phyloP scores from a whole-genome alignment of 163 green algal species.

The Scenedesmus sp. region DNA sequence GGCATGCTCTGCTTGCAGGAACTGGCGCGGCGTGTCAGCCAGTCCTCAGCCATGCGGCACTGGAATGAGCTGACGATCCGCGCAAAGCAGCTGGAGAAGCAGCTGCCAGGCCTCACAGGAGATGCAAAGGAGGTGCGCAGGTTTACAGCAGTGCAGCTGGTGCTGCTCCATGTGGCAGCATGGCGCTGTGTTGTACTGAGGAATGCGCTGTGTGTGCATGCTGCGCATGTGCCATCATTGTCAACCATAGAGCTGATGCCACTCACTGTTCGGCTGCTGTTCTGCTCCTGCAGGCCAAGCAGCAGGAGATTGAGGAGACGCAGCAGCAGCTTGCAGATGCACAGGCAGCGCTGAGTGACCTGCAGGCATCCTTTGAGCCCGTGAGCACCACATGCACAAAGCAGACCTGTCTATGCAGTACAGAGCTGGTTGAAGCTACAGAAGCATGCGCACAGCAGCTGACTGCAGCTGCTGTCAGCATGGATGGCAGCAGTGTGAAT shows the following conservation, averaged over 20 bases:
- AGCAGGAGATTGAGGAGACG: conserved; percentile 52
- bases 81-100: conserved; percentile 52
- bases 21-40: conserved; percentile 30
- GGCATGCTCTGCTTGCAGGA: conserved; percentile 18
- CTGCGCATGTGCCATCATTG: neutral
- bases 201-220: neutral
- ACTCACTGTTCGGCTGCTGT: neutral
- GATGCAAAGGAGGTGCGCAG: conserved; percentile 43
- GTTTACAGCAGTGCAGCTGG: neutral
- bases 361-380: conserved; percentile 65
- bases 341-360: conserved; percentile 57
- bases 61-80: conserved; percentile 58
- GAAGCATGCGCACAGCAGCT: neutral
- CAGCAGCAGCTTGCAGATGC: conserved; percentile 57
- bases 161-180: neutral
- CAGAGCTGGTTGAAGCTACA: neutral
- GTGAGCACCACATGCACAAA: conserved; percentile 38
- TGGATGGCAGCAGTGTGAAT: neutral
- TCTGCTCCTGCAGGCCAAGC: conserved; percentile 47
- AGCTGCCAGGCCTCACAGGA: conserved; percentile 50
- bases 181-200: neutral
- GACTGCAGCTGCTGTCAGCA: neutral
- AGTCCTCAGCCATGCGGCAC: conserved; percentile 47
- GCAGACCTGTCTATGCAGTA: neutral
- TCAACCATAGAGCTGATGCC: neutral